Base-by-base conservation (phyloP, 2,329 filamentous ascomycete genomes). In the Colletotrichum scovillei region DNA sequence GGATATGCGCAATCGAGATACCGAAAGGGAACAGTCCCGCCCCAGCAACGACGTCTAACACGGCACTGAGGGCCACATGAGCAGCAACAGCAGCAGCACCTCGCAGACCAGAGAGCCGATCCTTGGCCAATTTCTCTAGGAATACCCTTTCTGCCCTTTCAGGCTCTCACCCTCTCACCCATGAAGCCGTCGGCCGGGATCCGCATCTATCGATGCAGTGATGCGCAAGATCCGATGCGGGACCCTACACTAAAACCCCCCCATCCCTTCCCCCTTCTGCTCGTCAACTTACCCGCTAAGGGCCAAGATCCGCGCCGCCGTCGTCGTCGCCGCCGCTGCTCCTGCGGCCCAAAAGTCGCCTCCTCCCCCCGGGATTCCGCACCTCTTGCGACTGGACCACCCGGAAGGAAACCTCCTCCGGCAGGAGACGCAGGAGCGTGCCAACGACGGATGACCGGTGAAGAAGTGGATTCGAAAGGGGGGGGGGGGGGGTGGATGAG, bases 381-480 rank as follows among this genome's bases (percentile, higher is more conserved):
- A 35, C 22, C 42, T 63, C 26, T 63, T 69, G 58, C 58, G 69
- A 63, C 63, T 72, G 38, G 69, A 58, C 42, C 30, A 28, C 11
- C 42, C 60, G 42, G 60, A 53, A 22, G 9, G 3, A 67, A 49
- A 12, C 26, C 64, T 58, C 42, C 38, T 59, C 67, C 62, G 53
- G 28, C 12, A 28, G 14, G 8, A 16, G 38, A 62, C 32, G 14
- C 16, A 26, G 22, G 35, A 24, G 24, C 7, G 38, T 63, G 38
- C 59, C 28, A 26, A 22, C 38, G 58, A 62, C 19, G 19, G 56
- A 42, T n/a, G 42, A 72, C 70, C 70, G 70, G 59, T 69, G 59
- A 69, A 73, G 70, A 73, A 69, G 70, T 73, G 66, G 46, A 73
- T 60, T 60, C 49, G 46, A 19, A 16, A 5, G 11, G 14, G 22